Percentiles rank a stretch among this genome's conserved stretches.
Conservation (phyloP, 1,139 yeast genomes). For the Saccharomycopsis crataegensis region DNA sequence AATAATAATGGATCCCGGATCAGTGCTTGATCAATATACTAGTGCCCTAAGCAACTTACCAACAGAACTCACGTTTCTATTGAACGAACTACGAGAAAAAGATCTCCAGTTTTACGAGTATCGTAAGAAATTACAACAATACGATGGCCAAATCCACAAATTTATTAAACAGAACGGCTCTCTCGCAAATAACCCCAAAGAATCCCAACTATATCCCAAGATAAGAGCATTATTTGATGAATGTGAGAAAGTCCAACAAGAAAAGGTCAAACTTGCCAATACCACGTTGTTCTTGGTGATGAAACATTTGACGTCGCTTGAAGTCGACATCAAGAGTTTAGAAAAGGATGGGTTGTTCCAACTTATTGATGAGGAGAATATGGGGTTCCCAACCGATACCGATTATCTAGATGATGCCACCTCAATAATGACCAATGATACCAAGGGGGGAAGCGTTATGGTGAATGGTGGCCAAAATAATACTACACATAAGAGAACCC, state of each 20-base stretch:
- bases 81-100: constrained; percentile 70
- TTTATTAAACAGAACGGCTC: constrained; percentile 82
- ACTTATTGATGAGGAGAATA: constrained; percentile 29
- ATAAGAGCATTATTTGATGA: constrained; percentile 62
- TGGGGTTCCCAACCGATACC: constrained; percentile 22
- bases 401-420: constrained; percentile 22
- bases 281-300: constrained; percentile 73
- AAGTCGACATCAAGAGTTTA: constrained; percentile 66
- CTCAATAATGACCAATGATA: constrained; percentile 9
- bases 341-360: constrained; percentile 79
- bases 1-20: constrained; percentile 51
- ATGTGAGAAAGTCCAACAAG: constrained; percentile 60
- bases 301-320: constrained; percentile 65
- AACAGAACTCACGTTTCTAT: constrained; percentile 73
- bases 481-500: background rate
- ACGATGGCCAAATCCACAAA: constrained; percentile 76
- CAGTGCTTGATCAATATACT: constrained; percentile 65
- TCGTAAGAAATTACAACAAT: constrained; percentile 57
- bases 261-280: constrained; percentile 72
- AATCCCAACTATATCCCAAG: constrained; percentile 55
- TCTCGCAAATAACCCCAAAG: constrained; percentile 74
- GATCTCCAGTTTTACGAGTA: constrained; percentile 64
- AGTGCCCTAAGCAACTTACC: constrained; percentile 81
- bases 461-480: background rate
- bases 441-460: background rate